phyloP scores from a whole-genome alignment of 176 grass and related monocot species.

The Puccinellia tenuiflora region DNA sequence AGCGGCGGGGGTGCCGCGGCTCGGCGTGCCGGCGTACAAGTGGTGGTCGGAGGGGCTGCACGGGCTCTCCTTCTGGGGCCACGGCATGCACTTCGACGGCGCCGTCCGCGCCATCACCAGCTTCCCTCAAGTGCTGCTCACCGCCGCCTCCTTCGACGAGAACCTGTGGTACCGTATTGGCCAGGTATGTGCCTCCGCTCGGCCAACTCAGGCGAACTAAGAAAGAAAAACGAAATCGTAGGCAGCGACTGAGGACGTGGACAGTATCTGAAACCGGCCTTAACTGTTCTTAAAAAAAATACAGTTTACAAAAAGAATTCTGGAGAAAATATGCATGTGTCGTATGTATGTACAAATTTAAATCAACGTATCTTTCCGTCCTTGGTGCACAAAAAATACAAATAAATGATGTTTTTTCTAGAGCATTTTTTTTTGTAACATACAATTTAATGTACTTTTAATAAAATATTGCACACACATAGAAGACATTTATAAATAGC shows the following conservation, averaged over 20 bases:
- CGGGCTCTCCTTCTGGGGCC: conserved; percentile 62
- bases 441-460: neutral
- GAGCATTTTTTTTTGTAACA: neutral
- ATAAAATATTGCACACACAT: neutral
- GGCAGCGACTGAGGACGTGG: neutral
- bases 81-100: conserved; percentile 41
- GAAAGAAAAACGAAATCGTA: neutral
- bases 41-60: conserved; percentile 92
- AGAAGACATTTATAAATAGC: neutral
- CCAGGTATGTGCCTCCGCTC: conserved; percentile 30
- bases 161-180: conserved; percentile 60
- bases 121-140: conserved; percentile 77
- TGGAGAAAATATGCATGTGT: neutral
- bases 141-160: conserved; percentile 66
- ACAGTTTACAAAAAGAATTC: neutral
- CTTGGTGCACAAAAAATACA: neutral
- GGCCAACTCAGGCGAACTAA: neutral
- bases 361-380: neutral
- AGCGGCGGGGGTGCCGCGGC: conserved; percentile 35
- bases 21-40: conserved; percentile 60
- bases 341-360: neutral
- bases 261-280: neutral
- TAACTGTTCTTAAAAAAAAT: neutral
- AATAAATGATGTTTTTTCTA: neutral
- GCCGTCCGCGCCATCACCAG: conserved; percentile 45